Percentiles rank a stretch among this genome's conserved stretches.
These are phyloP conservation scores for Grigorovia humatica DNA, from an alignment of 805 yeast species.

Conservation along the genomic window DNA sequence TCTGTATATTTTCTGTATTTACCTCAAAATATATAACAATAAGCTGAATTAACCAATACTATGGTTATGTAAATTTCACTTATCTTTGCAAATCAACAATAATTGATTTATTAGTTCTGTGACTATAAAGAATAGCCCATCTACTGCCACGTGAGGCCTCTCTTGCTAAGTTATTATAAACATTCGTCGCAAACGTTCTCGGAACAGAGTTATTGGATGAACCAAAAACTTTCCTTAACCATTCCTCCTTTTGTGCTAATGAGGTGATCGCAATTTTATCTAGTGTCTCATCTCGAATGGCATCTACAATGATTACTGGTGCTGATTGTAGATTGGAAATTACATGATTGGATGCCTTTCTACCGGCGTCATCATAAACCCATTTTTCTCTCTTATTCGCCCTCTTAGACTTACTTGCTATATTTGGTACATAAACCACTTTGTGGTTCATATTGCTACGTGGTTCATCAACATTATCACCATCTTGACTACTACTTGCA, in stretches of 20 bases:
- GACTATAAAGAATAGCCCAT: slow-evolving; percentile 69
- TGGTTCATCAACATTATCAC: slow-evolving; percentile 10
- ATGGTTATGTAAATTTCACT: slow-evolving; percentile 2
- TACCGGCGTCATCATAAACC: slow-evolving; percentile 66
- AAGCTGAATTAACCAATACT: neutral
- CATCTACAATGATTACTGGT: slow-evolving; percentile 72
- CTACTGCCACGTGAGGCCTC: slow-evolving; percentile 63
- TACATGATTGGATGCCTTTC: slow-evolving; percentile 45
- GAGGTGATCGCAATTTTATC: slow-evolving; percentile 76
- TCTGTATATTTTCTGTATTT: no score
- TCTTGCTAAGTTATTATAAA: slow-evolving; percentile 60
- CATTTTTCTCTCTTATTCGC: slow-evolving; percentile 67
- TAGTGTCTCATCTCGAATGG: slow-evolving; percentile 66
- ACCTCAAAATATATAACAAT: neutral
- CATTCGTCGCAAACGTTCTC: slow-evolving; percentile 64
- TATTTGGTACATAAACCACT: slow-evolving; percentile 61
- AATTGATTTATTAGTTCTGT: slow-evolving; percentile 64
- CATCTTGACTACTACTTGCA: slow-evolving; percentile 22
- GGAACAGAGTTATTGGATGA: slow-evolving; percentile 74
- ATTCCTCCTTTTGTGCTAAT: slow-evolving; percentile 64
- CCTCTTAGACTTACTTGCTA: slow-evolving; percentile 70
- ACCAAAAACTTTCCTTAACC: slow-evolving; percentile 62
- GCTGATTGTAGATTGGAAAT: slow-evolving; percentile 48
- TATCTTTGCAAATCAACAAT: slow-evolving; percentile 56
- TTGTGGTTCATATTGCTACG: slow-evolving; percentile 32